Conservation (phyloP, 2,329 filamentous ascomycete species). For the Epichloe baconii region DNA sequence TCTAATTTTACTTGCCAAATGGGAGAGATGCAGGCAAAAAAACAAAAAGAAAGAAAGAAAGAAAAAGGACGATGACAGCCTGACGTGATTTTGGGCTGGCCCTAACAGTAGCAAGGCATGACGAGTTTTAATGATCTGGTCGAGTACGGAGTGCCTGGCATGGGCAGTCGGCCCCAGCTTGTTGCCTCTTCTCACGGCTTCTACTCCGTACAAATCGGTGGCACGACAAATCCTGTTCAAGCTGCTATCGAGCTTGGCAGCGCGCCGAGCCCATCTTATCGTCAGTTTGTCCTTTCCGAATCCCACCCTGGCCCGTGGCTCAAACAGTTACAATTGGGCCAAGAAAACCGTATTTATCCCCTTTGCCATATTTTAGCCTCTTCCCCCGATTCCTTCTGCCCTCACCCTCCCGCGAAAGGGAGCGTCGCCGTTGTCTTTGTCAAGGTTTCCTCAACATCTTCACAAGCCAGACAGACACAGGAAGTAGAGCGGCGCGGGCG, state of each 20-base stretch:
- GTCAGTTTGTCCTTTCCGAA: background rate
- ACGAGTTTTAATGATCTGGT: background rate
- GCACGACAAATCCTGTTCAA: background rate
- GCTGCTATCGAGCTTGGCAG: too few species aligned
- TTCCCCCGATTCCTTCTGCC: background rate
- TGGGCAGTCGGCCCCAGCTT: too few species aligned
- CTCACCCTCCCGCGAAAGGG: background rate
- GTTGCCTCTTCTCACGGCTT: background rate
- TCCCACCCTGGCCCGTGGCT: background rate
- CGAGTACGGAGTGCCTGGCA: background rate
- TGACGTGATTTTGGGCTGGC: too few species aligned
- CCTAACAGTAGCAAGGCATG: background rate
- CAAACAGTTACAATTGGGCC: background rate
- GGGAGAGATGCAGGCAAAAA: too few species aligned
- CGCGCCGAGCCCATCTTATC: too few species aligned
- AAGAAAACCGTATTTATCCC: conserved; percentile 2
- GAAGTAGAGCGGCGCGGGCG: too few species aligned
- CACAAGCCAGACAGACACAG: background rate
- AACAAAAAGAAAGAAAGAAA: too few species aligned
- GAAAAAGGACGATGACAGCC: too few species aligned
- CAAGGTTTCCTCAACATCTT: background rate
- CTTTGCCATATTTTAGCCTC: background rate
- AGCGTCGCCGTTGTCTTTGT: background rate
- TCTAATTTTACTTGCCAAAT: background rate
- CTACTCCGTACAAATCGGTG: background rate